Conservation (phyloP, 2,329 filamentous ascomycete species). For the Podosphaera leucotricha region DNA sequence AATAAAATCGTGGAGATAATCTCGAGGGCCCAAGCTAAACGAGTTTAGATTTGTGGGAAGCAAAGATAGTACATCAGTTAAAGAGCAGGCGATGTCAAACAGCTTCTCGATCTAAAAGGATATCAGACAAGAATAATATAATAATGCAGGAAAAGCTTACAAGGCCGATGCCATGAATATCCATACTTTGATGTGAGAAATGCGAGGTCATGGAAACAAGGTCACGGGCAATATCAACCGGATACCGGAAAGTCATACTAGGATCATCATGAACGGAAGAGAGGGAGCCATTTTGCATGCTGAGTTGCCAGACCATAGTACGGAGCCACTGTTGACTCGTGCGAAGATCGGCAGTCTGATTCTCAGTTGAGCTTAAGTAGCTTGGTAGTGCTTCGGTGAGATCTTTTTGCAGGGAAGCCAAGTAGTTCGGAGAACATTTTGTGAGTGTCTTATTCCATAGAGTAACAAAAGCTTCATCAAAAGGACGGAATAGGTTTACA, state of each 20-base stretch:
- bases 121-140: conserved; percentile 2
- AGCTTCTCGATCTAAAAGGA: conserved; percentile 43
- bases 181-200: conserved; percentile 49
- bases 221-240: conserved; percentile 37
- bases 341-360: conserved; percentile 29
- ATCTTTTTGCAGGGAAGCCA: conserved; percentile 36
- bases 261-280: conserved; percentile 25
- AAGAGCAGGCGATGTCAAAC: conserved; percentile 48
- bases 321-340: conserved; percentile 43
- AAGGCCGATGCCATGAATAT: conserved; percentile 50
- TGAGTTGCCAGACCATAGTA: conserved; percentile 38
- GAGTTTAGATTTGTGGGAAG: conserved; percentile 34
- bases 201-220: conserved; percentile 41
- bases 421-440: conserved; percentile 31
- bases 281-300: conserved; percentile 28
- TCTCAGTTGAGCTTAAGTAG: conserved; percentile 26
- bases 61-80: conserved; percentile 49
- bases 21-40: conserved; percentile 43
- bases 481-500: conserved; percentile 38
- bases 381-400: conserved; percentile 29
- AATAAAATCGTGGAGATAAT: conserved; percentile 48
- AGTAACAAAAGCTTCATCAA: conserved; percentile 39
- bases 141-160: conserved; percentile 22
- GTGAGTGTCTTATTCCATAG: conserved; percentile 42
- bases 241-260: conserved; percentile 36